A percentile compares a stretch with the other conserved stretches of the same genome.
These are phyloP conservation scores for Spathaspora arborariae DNA, from an alignment of 805 yeast species.

Conservation along the genomic window DNA sequence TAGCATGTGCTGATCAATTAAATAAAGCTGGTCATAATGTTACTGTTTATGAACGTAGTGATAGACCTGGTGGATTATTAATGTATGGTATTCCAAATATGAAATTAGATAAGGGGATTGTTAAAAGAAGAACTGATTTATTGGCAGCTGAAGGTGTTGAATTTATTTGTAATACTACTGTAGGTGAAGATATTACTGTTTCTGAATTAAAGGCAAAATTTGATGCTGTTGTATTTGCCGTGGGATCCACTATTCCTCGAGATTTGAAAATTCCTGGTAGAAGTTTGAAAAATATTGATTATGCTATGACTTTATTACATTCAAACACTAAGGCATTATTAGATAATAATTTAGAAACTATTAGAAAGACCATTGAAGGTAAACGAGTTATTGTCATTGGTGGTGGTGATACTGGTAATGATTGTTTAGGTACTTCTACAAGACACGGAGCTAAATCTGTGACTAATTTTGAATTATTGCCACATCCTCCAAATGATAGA, in stretches of 20 bases:
- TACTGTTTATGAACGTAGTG: slow-evolving; percentile 89
- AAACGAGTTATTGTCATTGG: slow-evolving; percentile 95
- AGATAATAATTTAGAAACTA: slow-evolving; percentile 73
- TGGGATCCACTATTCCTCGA: slow-evolving; percentile 96
- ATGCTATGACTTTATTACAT: slow-evolving; percentile 86
- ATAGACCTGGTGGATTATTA: slow-evolving; percentile 93
- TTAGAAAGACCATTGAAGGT: slow-evolving; percentile 68
- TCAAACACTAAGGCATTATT: slow-evolving; percentile 88
- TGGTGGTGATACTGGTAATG: slow-evolving; percentile 99
- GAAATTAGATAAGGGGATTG: slow-evolving; percentile 92
- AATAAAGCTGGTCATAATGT: slow-evolving; percentile 94
- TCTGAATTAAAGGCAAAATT: slow-evolving; percentile 58
- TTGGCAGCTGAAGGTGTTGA: slow-evolving; percentile 86
- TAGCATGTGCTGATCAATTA: slow-evolving; percentile 95
- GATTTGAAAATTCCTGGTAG: slow-evolving; percentile 94
- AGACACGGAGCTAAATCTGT: slow-evolving; percentile 97
- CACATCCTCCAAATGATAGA: slow-evolving; percentile 83
- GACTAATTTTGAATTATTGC: slow-evolving; percentile 88
- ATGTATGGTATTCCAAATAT: slow-evolving; percentile 99
- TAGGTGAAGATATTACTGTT: slow-evolving; percentile 79
- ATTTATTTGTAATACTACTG: slow-evolving; percentile 70
- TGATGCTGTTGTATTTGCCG: slow-evolving; percentile 88
- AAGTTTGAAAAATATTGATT: slow-evolving; percentile 82
- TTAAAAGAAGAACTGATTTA: slow-evolving; percentile 88
- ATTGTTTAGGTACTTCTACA: slow-evolving; percentile 95